These are phyloP conservation scores for Cytospora leucostoma DNA, from an alignment of 2,329 filamentous ascomycete genomes.

Conservation along the genomic window DNA sequence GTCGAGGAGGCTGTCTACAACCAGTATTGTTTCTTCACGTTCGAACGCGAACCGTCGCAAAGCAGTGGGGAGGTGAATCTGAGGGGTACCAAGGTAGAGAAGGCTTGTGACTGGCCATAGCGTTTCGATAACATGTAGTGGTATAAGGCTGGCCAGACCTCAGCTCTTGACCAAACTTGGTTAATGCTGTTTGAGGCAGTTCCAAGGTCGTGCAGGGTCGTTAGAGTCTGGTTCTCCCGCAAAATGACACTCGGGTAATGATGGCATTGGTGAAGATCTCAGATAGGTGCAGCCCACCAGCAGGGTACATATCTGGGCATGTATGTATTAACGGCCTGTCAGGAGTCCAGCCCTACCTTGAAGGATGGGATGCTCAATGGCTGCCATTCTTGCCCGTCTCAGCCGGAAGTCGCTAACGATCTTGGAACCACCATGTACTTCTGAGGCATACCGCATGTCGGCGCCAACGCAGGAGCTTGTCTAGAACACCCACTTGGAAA, in stretches of 20 bases:
- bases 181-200: slow-evolving; percentile 14
- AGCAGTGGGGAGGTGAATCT: slow-evolving; percentile 19
- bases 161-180: slow-evolving; percentile 6
- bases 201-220: slow-evolving; percentile 3
- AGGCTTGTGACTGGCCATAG: slow-evolving; percentile 8
- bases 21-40: slow-evolving; percentile 17
- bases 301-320: neutral
- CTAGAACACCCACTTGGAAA: slow-evolving; percentile 13
- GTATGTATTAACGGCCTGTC: neutral
- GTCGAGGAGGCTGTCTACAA: slow-evolving; percentile 20
- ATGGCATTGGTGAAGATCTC: slow-evolving; percentile 6
- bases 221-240: neutral
- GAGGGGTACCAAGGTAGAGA: neutral
- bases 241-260: neutral
- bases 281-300: slow-evolving; percentile 10
- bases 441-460: neutral
- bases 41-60: slow-evolving; percentile 27
- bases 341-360: slow-evolving; percentile 5
- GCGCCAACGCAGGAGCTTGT: slow-evolving; percentile 15
- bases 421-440: neutral
- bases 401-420: slow-evolving; percentile 9
- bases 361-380: neutral
- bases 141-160: slow-evolving; percentile 12
- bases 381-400: slow-evolving; percentile 3
- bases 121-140: slow-evolving; percentile 10